These are phyloP conservation scores for Glycine latifolia DNA, from an alignment of 306 rosid species.

Conservation along the genomic window DNA sequence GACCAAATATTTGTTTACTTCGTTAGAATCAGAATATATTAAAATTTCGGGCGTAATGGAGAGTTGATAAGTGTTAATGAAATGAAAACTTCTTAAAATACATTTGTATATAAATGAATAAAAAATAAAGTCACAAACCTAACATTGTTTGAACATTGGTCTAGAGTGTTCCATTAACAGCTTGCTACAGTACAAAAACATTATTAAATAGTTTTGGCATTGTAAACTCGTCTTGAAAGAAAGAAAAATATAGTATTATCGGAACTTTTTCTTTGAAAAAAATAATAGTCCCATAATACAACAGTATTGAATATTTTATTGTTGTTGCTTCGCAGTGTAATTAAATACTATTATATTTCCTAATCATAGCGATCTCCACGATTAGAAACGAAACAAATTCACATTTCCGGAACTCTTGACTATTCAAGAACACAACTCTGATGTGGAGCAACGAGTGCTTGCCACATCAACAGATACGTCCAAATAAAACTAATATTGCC, in stretches of 20 bases:
- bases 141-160: slow-evolving; percentile 44
- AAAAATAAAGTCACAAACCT: slow-evolving; percentile 34
- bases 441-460: slow-evolving; percentile 41
- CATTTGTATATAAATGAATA: background rate
- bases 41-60: slow-evolving; percentile 15
- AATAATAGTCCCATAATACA: background rate
- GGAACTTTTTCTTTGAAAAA: background rate
- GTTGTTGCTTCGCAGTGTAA: slow-evolving; percentile 25
- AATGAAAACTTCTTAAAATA: background rate
- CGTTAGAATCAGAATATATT: slow-evolving; percentile 12
- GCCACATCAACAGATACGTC: slow-evolving; percentile 45
- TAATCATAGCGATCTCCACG: slow-evolving; percentile 47
- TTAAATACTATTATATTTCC: slow-evolving; percentile 28
- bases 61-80: background rate
- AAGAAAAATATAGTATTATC: background rate
- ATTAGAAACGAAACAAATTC: slow-evolving; percentile 44
- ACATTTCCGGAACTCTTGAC: slow-evolving; percentile 46
- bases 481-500: slow-evolving; percentile 36
- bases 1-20: slow-evolving; percentile 33
- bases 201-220: slow-evolving; percentile 36
- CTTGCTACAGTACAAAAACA: slow-evolving; percentile 39
- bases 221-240: slow-evolving; percentile 24
- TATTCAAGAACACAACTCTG: slow-evolving; percentile 47
- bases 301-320: slow-evolving; percentile 12
- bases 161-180: slow-evolving; percentile 53